A percentile compares a stretch with the other conserved stretches of the same genome.
Conservation (phyloP, 2,329 filamentous ascomycete species). For the Rhynchosporium agropyri region DNA sequence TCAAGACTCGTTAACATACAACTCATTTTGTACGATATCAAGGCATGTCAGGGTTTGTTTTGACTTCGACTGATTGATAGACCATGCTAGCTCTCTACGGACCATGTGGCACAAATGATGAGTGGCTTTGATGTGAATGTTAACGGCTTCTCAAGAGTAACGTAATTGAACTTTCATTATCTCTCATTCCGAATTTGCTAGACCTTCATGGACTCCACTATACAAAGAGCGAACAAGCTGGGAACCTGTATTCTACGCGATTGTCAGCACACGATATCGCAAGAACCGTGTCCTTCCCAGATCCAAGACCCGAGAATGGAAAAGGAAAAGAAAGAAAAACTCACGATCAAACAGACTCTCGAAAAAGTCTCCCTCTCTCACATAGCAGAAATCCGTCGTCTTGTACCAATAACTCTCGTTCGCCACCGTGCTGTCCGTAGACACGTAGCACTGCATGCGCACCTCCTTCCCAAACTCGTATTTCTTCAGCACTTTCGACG, state of each 20-base stretch:
- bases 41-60: too few relatives aligned
- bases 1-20: too few relatives aligned
- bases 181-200: neutral
- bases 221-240: constrained; percentile 12
- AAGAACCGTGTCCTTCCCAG: neutral
- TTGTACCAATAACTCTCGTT: constrained; percentile 29
- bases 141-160: too few relatives aligned
- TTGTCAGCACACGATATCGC: neutral
- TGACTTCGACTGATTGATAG: too few relatives aligned
- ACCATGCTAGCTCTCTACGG: too few relatives aligned
- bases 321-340: constrained; percentile 3
- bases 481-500: constrained; percentile 13
- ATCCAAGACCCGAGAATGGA: neutral
- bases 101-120: too few relatives aligned
- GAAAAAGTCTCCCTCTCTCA: constrained; percentile 30
- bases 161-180: too few relatives aligned
- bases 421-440: neutral
- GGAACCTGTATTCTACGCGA: constrained; percentile 18
- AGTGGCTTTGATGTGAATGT: too few relatives aligned
- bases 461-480: constrained; percentile 23
- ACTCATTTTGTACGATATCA: too few relatives aligned
- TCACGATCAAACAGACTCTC: constrained; percentile 32
- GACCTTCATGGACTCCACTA: neutral
- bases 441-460: constrained; percentile 22
- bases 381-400: constrained; percentile 35